Conservation (phyloP, 371 early-diverging fungal species). For the Coemansia sp. region DNA sequence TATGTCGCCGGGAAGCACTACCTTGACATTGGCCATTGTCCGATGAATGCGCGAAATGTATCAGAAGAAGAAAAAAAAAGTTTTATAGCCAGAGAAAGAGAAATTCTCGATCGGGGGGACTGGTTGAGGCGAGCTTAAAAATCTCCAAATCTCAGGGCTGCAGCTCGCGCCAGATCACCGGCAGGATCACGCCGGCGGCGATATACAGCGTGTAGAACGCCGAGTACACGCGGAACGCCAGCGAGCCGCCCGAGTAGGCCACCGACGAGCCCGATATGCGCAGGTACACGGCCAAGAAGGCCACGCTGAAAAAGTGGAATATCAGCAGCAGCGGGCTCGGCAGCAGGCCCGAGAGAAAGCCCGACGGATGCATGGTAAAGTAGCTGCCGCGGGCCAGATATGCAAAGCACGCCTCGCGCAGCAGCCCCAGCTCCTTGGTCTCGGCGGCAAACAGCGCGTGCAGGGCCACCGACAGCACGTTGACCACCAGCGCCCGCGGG, state of each 20-base stretch:
- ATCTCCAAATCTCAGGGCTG: constrained; percentile 7
- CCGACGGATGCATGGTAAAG: constrained; percentile 79
- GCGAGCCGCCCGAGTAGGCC: constrained; percentile 17
- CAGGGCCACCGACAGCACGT: constrained; percentile 87
- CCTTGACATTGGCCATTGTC: constrained; percentile 39
- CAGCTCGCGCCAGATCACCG: constrained; percentile 50
- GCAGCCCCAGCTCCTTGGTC: constrained; percentile 58
- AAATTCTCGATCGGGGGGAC: neutral
- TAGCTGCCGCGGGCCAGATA: constrained; percentile 84
- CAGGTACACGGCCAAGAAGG: constrained; percentile 63
- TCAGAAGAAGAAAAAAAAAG: too few species aligned
- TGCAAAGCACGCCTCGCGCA: constrained; percentile 84
- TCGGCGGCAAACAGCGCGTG: constrained; percentile 85
- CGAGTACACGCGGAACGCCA: constrained; percentile 37
- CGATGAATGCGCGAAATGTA: neutral
- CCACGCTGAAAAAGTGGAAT: constrained; percentile 83
- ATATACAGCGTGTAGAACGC: constrained; percentile 50
- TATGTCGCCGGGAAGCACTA: constrained; percentile 68
- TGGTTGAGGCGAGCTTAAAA: neutral
- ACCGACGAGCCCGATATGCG: constrained; percentile 25
- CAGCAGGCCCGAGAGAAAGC: constrained; percentile 73
- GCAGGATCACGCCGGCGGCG: constrained; percentile 53
- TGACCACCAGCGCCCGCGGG: constrained; percentile 70
- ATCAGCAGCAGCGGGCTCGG: constrained; percentile 68
- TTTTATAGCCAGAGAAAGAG: neutral